Evolutionary conservation across 2,329 filamentous ascomycete genomes (phyloP), one percentile per base, ranked within the genome.

Genomic region (Orbilia ellipsospora): DNA sequence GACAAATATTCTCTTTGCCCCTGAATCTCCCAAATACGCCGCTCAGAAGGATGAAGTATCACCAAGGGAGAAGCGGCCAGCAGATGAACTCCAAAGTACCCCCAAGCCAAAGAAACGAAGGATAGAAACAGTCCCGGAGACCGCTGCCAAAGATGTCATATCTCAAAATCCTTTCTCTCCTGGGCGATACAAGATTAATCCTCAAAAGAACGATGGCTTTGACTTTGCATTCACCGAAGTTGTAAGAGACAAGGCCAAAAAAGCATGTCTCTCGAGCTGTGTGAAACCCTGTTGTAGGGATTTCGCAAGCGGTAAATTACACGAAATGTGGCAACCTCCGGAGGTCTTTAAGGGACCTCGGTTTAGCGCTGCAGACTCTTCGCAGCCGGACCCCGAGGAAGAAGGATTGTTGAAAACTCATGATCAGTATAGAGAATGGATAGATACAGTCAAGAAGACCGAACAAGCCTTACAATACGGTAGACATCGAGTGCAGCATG

Each of bases 171-270:
- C 67, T 23, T 48, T 73, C 45, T 73, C 69, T 13, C 69, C 69
- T 4, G 54, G 65, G 12, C 90, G 96, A 82, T 97, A 97, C 84
- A 94, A 90, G 81, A 85, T 95, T 79, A 96, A 97, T 77, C 90
- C 92, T 0, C 83, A 84, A 3, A 86, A 85, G 78, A 94, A 94
- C 77, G 86, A 90, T 50, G 91, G 92, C 1, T 84, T 89, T 51
- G 87, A 89, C 64, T 92, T 88, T 81, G 92, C 92, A 10, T 96
- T 89, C 80, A 84, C 86, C 0, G 90, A 94, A 72, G 90, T 93
- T 0, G 87, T 96, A 13, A 89, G 93, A 62, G 88, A 87, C 65
- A 90, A 86, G 77, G 87, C 88, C 8, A 88, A 90, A 48, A 89
- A 92, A 42, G 88, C 89, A 59, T 90, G 88, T 74, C 84, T 96